Base-by-base conservation (phyloP, 2,329 filamentous ascomycete species). In the Sclerotinia trifoliorum region DNA sequence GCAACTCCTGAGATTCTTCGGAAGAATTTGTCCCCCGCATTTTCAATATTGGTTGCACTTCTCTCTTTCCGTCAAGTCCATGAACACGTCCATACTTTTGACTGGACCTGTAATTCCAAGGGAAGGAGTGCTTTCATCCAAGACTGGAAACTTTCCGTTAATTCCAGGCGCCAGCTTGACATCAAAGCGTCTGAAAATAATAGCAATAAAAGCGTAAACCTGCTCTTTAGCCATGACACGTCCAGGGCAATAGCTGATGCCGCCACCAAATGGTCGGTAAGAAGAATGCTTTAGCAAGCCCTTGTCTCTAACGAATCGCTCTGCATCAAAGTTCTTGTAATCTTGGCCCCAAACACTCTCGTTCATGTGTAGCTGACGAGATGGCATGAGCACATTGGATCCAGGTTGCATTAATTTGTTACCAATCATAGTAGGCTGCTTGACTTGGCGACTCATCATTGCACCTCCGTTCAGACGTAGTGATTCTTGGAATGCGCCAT, bases 161-260 rank as follows among this genome's bases (percentile, higher is more conserved):
- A 64, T 26, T 7, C 61, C 61, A 35, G 26, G 48, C 32, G 61
- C 61, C 48, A 64, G 8, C 29, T 51, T 64, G 15, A 69, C 35
- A 42, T 69, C 57, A 29, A 69, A 69, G n/a, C 57, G 56, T 26
- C 57, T 21, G 54, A 67, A 60, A 49, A 58, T 29, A 8, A 69
- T 48, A 15, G 55, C 68, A 62, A 69, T 32, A n/a, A 63, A 69
- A 19, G 51, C 51, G 24, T 67, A 61, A 19, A 69, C 57, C 24
- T 69, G 63, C 26, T 63, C 60, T 24, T 67, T 57, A 17, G 68
- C 68, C 42, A 69, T 60, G 26, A 67, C 51, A 2, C 68, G 55
- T 42, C 68, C 68, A 49, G 68, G 68, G 21, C 68, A 69, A n/a
- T 67, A 65, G 19, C 63, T 69, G 1, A 58, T 51, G 11, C 68